Evolutionary conservation across 306 rosid species (phyloP).

Genomic region (Astragalus glycyphyllos): DNA sequence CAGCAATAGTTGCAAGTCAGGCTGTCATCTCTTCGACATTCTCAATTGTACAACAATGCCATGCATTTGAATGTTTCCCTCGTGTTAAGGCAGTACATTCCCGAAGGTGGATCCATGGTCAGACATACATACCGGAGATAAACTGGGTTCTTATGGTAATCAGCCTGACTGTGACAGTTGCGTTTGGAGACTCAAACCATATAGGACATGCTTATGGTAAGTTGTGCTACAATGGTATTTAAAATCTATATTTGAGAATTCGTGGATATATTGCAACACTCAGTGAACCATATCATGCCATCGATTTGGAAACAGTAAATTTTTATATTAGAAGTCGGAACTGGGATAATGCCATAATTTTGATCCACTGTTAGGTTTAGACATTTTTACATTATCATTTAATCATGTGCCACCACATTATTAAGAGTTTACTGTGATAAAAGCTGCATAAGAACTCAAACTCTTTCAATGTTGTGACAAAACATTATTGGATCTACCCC

Average conservation of each 20-base stretch:
- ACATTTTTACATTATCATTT: constrained; percentile 11
- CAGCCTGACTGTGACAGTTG: constrained; percentile 69
- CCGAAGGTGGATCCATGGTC: constrained; percentile 85
- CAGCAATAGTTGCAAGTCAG: constrained; percentile 77
- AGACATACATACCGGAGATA: constrained; percentile 84
- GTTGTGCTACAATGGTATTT: constrained; percentile 35
- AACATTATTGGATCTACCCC: constrained; percentile 2
- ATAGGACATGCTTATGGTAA: constrained; percentile 80
- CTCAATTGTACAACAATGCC: constrained; percentile 74
- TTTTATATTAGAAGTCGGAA: constrained; percentile 13
- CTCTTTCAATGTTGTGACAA: constrained; percentile 16
- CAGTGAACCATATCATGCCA: constrained; percentile 31
- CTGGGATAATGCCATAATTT: constrained; percentile 8
- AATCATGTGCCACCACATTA: not conserved
- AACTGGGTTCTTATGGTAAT: constrained; percentile 84
- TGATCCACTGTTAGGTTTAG: not conserved
- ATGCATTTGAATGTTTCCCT: constrained; percentile 85
- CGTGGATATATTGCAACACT: constrained; percentile 1
- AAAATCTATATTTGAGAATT: constrained; percentile 34
- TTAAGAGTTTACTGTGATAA: constrained; percentile 36
- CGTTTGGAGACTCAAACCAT: constrained; percentile 56
- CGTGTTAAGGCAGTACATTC: constrained; percentile 79
- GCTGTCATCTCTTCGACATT: constrained; percentile 74
- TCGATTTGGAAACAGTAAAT: constrained; percentile 32
- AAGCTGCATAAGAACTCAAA: constrained; percentile 20